Evolutionary conservation across 257 asterid genomes (phyloP), one percentile per base, ranked within the genome.

Genomic region (Plantago elongata): DNA sequence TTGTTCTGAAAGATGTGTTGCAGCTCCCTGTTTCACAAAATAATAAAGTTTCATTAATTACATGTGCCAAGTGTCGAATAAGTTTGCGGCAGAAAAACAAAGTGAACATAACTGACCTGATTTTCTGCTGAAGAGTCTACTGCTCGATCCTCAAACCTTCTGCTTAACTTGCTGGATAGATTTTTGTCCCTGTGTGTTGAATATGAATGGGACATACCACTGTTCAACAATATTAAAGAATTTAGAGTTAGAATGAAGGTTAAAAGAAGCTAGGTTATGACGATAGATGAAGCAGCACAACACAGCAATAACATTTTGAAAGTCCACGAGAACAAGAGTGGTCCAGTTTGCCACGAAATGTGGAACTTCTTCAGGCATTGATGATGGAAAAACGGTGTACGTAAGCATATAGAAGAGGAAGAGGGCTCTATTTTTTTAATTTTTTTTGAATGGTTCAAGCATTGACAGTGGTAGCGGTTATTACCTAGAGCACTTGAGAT

Each of bases 201-300:
- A 73, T 79, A 93, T 11, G 97, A 93, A 71, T 87, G 94, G 14
- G 97, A 93, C 78, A 93, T 72, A 44, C 96, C 94, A 77, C 96
- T 87, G 79, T 59, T 14, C 47, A 47, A 63, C 64, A 58, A 37
- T 68, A 54, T 67, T 27, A 34, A 61, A 14, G n/a, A n/a, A n/a
- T n/a, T n/a, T n/a, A n/a, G n/a, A n/a, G 47, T 46, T n/a, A 45
- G 60, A 37, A 44, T 48, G 51, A 27, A 57, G 59, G 43, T 51
- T 38, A 63, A 51, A 34, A 52, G 42, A 43, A 67, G 22, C 51
- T 62, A 10, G 43, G 13, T 14, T 42, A 47, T 34, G 38, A 38
- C 12, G 29, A 17, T 56, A 54, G 17, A 47, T 27, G 61, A 45
- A 47, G 47, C 45, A 11, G 16, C 15, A 63, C 47, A 50, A 52